phyloP scores from a whole-genome alignment of 2,329 filamentous ascomycete genomes.

The Cladophialophora chaetospira region DNA sequence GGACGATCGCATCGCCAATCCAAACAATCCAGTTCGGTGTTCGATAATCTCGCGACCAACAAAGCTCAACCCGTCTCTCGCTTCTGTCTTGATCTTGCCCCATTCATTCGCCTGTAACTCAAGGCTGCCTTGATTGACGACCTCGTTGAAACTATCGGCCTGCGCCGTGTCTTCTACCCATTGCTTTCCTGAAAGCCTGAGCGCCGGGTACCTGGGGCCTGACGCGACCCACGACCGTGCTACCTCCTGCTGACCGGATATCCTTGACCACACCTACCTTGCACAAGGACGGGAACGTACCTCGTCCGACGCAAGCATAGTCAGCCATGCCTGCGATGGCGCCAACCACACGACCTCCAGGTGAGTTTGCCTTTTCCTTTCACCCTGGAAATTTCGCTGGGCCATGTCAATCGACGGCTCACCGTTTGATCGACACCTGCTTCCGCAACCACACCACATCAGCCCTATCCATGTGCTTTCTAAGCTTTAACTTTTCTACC shows the following conservation, averaged over 20 bases:
- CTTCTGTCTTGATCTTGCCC: background rate
- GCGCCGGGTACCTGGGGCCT: slow-evolving; percentile 2
- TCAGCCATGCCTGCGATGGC: slow-evolving; percentile 18
- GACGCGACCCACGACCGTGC: slow-evolving; percentile 5
- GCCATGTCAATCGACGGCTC: slow-evolving; percentile 22
- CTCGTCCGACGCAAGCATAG: slow-evolving; percentile 20
- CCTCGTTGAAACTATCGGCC: background rate
- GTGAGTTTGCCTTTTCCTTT: slow-evolving; percentile 20
- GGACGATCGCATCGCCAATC: slow-evolving; percentile 10
- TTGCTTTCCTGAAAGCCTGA: slow-evolving; percentile 9
- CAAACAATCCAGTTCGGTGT: slow-evolving; percentile 1
- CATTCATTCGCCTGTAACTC: slow-evolving; percentile 1
- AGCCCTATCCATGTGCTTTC: slow-evolving; percentile 9
- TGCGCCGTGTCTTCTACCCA: background rate
- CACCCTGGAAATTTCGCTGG: no score
- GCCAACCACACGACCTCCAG: slow-evolving; percentile 12
- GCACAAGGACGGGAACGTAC: background rate
- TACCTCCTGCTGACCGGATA: slow-evolving; percentile 6
- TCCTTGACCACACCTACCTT: slow-evolving; percentile 1
- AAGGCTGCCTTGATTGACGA: background rate
- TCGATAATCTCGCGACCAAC: slow-evolving; percentile 3
- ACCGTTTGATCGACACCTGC: slow-evolving; percentile 11
- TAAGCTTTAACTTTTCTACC: slow-evolving; percentile 1
- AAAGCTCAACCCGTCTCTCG: slow-evolving; percentile 3
- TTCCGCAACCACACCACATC: slow-evolving; percentile 7